A percentile compares a stretch with the other conserved stretches of the same genome.
Conservation (phyloP, 805 yeast species). For the Monosporozyma solicola region DNA sequence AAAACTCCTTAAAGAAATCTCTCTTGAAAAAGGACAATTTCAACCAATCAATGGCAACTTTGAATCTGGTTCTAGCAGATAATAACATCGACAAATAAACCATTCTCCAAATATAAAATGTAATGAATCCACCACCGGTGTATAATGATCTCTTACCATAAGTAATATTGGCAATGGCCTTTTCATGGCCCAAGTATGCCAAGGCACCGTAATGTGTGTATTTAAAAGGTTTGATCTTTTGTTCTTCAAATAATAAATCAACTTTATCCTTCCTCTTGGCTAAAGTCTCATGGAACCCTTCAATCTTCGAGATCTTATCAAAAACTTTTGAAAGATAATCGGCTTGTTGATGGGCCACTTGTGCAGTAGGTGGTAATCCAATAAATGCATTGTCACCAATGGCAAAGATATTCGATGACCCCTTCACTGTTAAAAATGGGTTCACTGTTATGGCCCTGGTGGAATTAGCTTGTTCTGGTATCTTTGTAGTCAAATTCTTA, state of each 20-base stretch:
- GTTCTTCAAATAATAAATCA: slow-evolving; percentile 37
- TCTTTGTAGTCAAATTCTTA: slow-evolving; percentile 54
- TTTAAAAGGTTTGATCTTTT: slow-evolving; percentile 54
- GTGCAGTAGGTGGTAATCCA: slow-evolving; percentile 91
- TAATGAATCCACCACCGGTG: slow-evolving; percentile 78
- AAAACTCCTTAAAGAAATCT: slow-evolving; percentile 80
- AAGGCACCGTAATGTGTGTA: slow-evolving; percentile 87
- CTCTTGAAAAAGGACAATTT: slow-evolving; percentile 85
- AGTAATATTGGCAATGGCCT: slow-evolving; percentile 90
- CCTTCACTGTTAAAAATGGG: slow-evolving; percentile 72
- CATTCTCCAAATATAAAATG: slow-evolving; percentile 88
- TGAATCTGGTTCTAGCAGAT: slow-evolving; percentile 76
- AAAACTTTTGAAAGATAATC: slow-evolving; percentile 65
- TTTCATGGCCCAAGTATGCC: slow-evolving; percentile 88
- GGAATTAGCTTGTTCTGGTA: slow-evolving; percentile 73
- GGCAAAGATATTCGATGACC: slow-evolving; percentile 74
- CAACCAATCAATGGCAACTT: slow-evolving; percentile 81
- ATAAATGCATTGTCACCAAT: slow-evolving; percentile 90
- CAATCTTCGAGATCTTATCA: slow-evolving; percentile 41
- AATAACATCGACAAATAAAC: slow-evolving; percentile 86
- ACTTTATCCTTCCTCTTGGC: slow-evolving; percentile 31
- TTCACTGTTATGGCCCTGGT: slow-evolving; percentile 82
- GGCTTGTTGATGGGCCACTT: slow-evolving; percentile 94
- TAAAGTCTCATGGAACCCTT: slow-evolving; percentile 33
- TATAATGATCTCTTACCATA: slow-evolving; percentile 69